Base-by-base conservation (phyloP, 2,329 filamentous ascomycete species). In the Chaetothyriales sp. region DNA sequence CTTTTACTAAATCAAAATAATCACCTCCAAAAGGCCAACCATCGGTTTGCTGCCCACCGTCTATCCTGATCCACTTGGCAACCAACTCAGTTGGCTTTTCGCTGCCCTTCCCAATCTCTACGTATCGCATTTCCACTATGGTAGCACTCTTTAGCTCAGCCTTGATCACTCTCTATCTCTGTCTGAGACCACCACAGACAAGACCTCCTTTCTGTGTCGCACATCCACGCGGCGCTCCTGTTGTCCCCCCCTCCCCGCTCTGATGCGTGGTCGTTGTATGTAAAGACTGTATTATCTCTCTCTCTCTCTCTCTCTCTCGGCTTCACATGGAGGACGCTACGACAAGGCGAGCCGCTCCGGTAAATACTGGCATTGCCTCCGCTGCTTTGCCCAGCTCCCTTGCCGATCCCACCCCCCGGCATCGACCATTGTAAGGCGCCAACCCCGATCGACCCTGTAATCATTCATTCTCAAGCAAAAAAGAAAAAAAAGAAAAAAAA, bases 241-340 rank as follows among this genome's bases (percentile, higher is more conserved):
- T 39, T 39, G 32, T 39, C 10, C 32, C 5, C 32, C 32, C 32
- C 32, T 12, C 28, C 8, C 2, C 12, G 8, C 28, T 36, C 28
- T 8, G 8, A 9, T 12, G 8, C 28, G 8, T 36, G 12, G 10
- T 15, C 28, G 18, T 49, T 20, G 43, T 54, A 43, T 52, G 49
- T 43, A 22, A 22, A 39, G 7, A 32, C 10, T 10, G 15, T 39
- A 39, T 39, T 56, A 57, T 50, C 58, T 59, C 53, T 57, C 58
- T 48, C 47, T 55, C 19, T 60, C 57, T 52, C 59, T 57, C 48
- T 59, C n/a, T n/a, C n/a, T n/a, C n/a, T n/a, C n/a, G n/a, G n/a
- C n/a, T n/a, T n/a, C n/a, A 57, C 52, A 51, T 57, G 48, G 58
- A 60, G 48, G 57, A 59, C 18, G 52, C 56, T 42, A 53, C 51